Evolutionary conservation across 2,329 filamentous ascomycete genomes (phyloP).

Genomic region (Diaporthe ilicicola): DNA sequence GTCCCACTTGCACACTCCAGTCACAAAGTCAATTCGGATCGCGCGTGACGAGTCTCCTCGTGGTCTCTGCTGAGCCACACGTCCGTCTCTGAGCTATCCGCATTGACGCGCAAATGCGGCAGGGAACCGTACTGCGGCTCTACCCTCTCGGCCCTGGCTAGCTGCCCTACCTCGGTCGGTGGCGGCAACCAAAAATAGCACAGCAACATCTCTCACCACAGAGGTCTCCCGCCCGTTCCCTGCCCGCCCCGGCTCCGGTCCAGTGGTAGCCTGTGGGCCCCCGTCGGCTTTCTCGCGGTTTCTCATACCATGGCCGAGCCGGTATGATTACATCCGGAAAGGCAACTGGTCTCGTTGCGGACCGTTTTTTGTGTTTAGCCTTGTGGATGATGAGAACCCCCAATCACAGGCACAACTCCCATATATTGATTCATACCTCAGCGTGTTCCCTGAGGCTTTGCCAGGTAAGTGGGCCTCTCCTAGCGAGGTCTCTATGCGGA

Average conservation of each 20-base stretch:
- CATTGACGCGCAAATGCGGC: conserved; percentile 1
- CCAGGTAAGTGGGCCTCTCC: too few relatives aligned
- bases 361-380: background rate
- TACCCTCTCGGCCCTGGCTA: conserved; percentile 2
- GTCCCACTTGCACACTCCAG: background rate
- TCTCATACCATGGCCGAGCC: conserved; percentile 16
- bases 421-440: background rate
- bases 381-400: background rate
- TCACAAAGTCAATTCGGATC: conserved; percentile 8
- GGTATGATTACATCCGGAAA: conserved; percentile 12
- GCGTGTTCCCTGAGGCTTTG: background rate
- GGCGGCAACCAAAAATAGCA: conserved; percentile 19
- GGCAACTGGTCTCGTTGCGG: background rate
- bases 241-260: conserved; percentile 15
- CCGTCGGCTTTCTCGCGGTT: background rate
- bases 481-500: too few relatives aligned
- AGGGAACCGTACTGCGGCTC: conserved; percentile 7
- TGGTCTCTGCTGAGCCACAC: conserved; percentile 24
- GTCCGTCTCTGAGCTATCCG: background rate
- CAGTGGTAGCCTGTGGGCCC: background rate
- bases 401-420: background rate
- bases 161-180: background rate
- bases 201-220: conserved; percentile 33
- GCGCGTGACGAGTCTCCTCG: conserved; percentile 12
- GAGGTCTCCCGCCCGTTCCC: background rate